These are phyloP conservation scores for Hanseniaspora sp. DNA, from an alignment of 1,139 yeast species.

Conservation along the genomic window DNA sequence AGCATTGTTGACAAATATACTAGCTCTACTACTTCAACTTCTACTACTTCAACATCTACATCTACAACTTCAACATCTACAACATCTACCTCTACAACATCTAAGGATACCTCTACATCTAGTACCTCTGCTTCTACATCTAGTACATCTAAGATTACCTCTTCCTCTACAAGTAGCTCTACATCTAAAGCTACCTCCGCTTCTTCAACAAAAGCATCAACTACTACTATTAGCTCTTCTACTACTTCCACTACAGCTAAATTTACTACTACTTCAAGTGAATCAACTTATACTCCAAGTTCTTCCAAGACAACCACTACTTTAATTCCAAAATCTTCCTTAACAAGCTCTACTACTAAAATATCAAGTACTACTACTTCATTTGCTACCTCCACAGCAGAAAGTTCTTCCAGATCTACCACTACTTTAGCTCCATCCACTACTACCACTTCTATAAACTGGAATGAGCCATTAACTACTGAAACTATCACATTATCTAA, in stretches of 20 bases:
- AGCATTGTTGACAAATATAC: conserved; percentile 23
- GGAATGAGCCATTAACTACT: conserved; percentile 12
- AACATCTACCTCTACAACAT: background rate
- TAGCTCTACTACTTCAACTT: conserved; percentile 18
- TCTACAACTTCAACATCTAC: conserved; percentile 14
- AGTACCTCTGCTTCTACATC: conserved; percentile 6
- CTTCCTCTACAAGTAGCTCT: conserved; percentile 13
- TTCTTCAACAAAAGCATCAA: background rate
- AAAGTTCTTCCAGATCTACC: conserved; percentile 1
- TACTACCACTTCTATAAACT: conserved; percentile 11
- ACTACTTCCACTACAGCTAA: conserved; percentile 1
- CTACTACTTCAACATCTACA: conserved; percentile 18
- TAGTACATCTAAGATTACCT: conserved; percentile 2
- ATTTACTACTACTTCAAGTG: conserved; percentile 12
- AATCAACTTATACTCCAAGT: conserved; percentile 14
- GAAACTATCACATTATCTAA: conserved; percentile 14
- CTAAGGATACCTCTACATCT: background rate
- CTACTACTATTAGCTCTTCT: conserved; percentile 5
- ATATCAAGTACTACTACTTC: conserved; percentile 13
- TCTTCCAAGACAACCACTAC: conserved; percentile 17
- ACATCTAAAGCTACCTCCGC: conserved; percentile 9
- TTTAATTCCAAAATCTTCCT: conserved; percentile 8
- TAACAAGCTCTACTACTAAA: background rate
- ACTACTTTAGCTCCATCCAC: conserved; percentile 11
- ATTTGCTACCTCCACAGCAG: background rate